These are phyloP conservation scores for Hanseniaspora pseudoguilliermondii DNA, from an alignment of 805 yeast species.

Conservation along the genomic window DNA sequence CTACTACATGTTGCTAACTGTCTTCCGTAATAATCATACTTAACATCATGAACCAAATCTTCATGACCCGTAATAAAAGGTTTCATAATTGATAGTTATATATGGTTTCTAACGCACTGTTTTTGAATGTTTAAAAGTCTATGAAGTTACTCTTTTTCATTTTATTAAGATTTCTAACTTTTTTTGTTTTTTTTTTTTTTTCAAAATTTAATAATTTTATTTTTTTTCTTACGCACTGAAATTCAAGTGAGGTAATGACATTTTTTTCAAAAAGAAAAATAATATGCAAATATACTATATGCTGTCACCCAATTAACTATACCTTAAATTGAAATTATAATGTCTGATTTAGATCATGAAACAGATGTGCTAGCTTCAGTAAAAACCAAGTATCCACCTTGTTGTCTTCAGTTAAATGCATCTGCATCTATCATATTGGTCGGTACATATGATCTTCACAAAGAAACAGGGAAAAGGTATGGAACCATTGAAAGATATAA, in stretches of 20 bases:
- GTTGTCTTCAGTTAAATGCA: constrained; percentile 56
- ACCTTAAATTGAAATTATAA: background rate
- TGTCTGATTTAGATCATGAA: constrained; percentile 18
- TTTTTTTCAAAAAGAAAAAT: too few species aligned
- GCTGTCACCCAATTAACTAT: background rate
- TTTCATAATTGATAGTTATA: constrained; percentile 29
- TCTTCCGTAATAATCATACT: constrained; percentile 85
- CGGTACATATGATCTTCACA: constrained; percentile 73
- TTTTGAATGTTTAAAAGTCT: too few species aligned
- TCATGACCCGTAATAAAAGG: constrained; percentile 86
- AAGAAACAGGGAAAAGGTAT: constrained; percentile 42
- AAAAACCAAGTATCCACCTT: constrained; percentile 61
- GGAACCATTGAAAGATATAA: constrained; percentile 46
- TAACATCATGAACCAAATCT: constrained; percentile 79
- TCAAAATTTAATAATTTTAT: too few species aligned
- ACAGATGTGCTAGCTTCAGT: constrained; percentile 17
- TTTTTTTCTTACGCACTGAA: too few species aligned
- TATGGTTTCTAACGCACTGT: background rate
- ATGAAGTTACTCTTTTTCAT: too few species aligned
- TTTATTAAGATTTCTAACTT: too few species aligned
- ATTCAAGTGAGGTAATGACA: too few species aligned
- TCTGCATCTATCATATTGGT: constrained; percentile 39
- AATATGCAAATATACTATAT: background rate
- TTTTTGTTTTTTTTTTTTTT: background rate
- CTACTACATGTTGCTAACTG: constrained; percentile 90